Percentiles rank a stretch among this genome's conserved stretches.
phyloP scores from a whole-genome alignment of 2,329 filamentous ascomycete species.

The Colletotrichum orbiculare region DNA sequence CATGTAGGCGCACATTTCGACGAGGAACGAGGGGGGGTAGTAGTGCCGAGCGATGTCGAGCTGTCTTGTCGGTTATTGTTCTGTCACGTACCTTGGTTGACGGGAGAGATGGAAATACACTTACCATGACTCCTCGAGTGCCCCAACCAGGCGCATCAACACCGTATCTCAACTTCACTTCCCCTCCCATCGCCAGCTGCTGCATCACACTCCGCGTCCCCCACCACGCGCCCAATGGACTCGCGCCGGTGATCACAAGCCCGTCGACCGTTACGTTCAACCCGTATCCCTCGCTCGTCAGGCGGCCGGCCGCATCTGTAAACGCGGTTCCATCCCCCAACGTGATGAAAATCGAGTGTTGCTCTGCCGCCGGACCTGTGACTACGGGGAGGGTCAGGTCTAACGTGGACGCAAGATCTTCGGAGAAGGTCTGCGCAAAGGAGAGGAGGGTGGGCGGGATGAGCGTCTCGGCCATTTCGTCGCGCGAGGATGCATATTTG shows the following conservation, averaged over 20 bases:
- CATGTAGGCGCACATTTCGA: conserved; percentile 68
- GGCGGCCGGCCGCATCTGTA: conserved; percentile 56
- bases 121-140: conserved; percentile 56
- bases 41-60: conserved; percentile 67
- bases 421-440: conserved; percentile 59
- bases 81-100: no score
- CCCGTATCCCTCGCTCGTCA: conserved; percentile 61
- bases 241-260: conserved; percentile 61
- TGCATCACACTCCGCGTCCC: conserved; percentile 66
- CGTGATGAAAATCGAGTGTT: conserved; percentile 57
- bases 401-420: conserved; percentile 45
- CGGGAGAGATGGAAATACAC: not conserved
- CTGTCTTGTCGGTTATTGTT: not conserved
- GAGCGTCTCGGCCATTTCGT: conserved; percentile 59
- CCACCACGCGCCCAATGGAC: conserved; percentile 68
- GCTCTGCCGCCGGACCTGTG: conserved; percentile 39
- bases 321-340: conserved; percentile 53
- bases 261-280: conserved; percentile 53
- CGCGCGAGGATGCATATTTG: conserved; percentile 51
- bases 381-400: conserved; percentile 45
- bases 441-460: conserved; percentile 61
- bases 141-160: conserved; percentile 63
- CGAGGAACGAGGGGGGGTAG: conserved; percentile 64
- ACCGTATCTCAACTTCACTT: conserved; percentile 54
- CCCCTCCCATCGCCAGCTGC: conserved; percentile 54